Conservation (phyloP, 2,329 filamentous ascomycete genomes). For the Zymoseptoria ardabiliae region DNA sequence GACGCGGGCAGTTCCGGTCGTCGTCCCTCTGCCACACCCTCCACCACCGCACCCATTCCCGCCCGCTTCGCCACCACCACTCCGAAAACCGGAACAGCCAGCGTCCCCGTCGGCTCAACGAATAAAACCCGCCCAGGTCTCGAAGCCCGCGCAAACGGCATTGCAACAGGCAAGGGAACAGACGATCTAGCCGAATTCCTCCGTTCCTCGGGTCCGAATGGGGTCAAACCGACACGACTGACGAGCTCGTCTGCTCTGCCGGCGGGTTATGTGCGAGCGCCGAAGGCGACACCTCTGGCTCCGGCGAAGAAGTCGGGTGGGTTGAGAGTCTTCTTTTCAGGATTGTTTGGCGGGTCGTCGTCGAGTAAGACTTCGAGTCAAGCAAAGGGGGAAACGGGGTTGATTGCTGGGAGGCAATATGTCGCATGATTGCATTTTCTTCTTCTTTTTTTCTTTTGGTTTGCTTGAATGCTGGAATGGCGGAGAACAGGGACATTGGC, state of each 20-base stretch:
- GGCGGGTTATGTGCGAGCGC: background rate
- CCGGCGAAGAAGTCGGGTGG: background rate
- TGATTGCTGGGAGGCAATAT: background rate
- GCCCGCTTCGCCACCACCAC: background rate
- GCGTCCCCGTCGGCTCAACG: slow-evolving; percentile 11
- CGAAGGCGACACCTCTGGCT: background rate
- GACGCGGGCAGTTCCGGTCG: slow-evolving; percentile 13
- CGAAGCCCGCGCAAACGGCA: slow-evolving; percentile 7
- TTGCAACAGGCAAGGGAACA: slow-evolving; percentile 4
- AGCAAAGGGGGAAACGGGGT: too few relatives aligned
- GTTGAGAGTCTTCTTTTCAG: background rate
- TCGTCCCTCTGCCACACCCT: background rate
- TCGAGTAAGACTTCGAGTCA: background rate
- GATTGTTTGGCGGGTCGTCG: background rate
- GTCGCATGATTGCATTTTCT: background rate
- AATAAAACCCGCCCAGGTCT: slow-evolving; percentile 9
- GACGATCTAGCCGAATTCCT: slow-evolving; percentile 16
- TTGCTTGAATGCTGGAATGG: background rate
- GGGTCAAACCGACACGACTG: background rate
- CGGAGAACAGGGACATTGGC: background rate
- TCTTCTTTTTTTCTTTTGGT: background rate
- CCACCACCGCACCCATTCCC: slow-evolving; percentile 1
- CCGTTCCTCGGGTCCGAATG: slow-evolving; percentile 7
- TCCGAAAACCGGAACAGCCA: slow-evolving; percentile 6
- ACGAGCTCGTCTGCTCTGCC: background rate